A percentile compares a stretch with the other conserved stretches of the same genome.
Evolutionary conservation across 176 grass and related monocot species (phyloP).

Genomic region (Puya raimondii): DNA sequence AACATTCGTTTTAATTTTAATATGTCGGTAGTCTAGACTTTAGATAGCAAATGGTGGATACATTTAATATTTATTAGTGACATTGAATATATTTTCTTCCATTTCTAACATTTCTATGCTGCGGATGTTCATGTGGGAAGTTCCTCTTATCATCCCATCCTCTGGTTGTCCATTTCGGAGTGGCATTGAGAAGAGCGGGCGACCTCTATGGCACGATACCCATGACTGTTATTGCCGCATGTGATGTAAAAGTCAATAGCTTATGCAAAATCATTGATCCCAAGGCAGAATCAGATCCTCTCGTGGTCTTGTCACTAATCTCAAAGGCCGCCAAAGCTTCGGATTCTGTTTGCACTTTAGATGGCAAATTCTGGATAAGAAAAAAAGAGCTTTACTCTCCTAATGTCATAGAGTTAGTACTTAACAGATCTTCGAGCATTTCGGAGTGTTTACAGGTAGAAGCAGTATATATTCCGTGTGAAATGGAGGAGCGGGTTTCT

Average conservation of each 20-base stretch:
- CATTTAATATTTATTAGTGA: no score
- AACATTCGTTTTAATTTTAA: no score
- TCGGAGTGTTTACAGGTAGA: slow-evolving; percentile 35
- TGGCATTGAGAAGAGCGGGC: slow-evolving; percentile 43
- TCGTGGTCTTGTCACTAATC: slow-evolving; percentile 52
- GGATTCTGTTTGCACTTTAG: slow-evolving; percentile 31
- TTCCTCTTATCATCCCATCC: slow-evolving; percentile 81
- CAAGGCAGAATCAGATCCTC: slow-evolving; percentile 58
- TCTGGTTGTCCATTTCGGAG: slow-evolving; percentile 65
- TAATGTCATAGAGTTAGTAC: slow-evolving; percentile 37
- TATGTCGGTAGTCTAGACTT: no score
- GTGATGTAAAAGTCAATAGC: slow-evolving; percentile 65
- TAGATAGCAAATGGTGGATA: no score
- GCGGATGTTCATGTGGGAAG: slow-evolving; percentile 26
- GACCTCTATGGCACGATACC: slow-evolving; percentile 52
- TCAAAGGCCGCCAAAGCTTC: slow-evolving; percentile 58
- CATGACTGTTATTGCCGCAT: slow-evolving; percentile 51
- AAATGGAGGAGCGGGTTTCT: slow-evolving; percentile 44
- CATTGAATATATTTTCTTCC: no score
- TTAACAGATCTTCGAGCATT: slow-evolving; percentile 29
- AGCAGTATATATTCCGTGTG: slow-evolving; percentile 48
- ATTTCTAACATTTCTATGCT: slow-evolving; percentile 8
- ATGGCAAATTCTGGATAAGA: slow-evolving; percentile 51
- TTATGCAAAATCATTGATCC: slow-evolving; percentile 65
- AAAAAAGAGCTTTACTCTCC: slow-evolving; percentile 39